These are phyloP conservation scores for Microdochium paspali DNA, from an alignment of 2,329 filamentous ascomycete species.

Conservation along the genomic window DNA sequence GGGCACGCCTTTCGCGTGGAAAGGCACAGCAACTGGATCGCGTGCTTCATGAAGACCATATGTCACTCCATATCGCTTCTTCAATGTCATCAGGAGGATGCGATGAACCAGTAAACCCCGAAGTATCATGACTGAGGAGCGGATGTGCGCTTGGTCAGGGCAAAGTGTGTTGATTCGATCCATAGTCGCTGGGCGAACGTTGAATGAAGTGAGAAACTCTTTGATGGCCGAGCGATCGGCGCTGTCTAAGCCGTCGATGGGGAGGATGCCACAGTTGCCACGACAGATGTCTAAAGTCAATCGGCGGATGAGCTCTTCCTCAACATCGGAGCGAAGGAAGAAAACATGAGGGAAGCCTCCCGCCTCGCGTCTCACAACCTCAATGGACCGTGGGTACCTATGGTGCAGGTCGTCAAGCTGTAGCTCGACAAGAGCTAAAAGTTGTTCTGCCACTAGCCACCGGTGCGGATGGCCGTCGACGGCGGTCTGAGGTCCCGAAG, in stretches of 20 bases:
- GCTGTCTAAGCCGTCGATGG: slow-evolving; percentile 16
- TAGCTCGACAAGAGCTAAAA: slow-evolving; percentile 30
- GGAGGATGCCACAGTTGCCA: slow-evolving; percentile 19
- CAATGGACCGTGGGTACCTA: slow-evolving; percentile 30
- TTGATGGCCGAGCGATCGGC: slow-evolving; percentile 16
- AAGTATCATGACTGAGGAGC: slow-evolving; percentile 39
- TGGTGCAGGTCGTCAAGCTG: slow-evolving; percentile 26
- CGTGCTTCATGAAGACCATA: slow-evolving; percentile 49
- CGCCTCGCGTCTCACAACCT: slow-evolving; percentile 28
- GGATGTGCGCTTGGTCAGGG: slow-evolving; percentile 20
- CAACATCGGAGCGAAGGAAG: slow-evolving; percentile 38
- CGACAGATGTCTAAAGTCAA: slow-evolving; percentile 30
- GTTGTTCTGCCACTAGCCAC: slow-evolving; percentile 32
- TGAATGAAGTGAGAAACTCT: slow-evolving; percentile 16
- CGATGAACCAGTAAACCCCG: slow-evolving; percentile 53
- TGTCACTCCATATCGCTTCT: slow-evolving; percentile 58
- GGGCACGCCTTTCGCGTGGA: slow-evolving; percentile 54
- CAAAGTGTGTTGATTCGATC: slow-evolving; percentile 18
- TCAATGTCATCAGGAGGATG: slow-evolving; percentile 48
- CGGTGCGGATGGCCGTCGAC: slow-evolving; percentile 43
- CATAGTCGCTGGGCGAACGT: slow-evolving; percentile 9
- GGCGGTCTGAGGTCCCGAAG: slow-evolving; percentile 33
- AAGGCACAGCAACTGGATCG: slow-evolving; percentile 57
- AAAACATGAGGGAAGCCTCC: slow-evolving; percentile 46
- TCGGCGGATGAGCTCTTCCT: slow-evolving; percentile 29